Evolutionary conservation across 1,284 basidiomycete species (phyloP).

Genomic region (Takashimella koratensis): DNA sequence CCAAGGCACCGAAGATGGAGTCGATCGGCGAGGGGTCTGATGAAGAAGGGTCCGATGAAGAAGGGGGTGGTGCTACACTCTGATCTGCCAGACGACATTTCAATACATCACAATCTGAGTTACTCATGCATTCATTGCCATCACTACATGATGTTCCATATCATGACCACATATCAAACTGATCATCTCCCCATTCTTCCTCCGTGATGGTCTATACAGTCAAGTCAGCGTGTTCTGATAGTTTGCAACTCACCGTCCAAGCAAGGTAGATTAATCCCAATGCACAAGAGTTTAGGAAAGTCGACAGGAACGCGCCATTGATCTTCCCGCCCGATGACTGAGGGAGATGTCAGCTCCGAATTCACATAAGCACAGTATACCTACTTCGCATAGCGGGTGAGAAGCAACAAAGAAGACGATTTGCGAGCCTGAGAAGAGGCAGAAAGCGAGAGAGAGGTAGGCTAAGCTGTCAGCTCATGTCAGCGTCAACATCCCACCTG

Average conservation of each 20-base stretch:
- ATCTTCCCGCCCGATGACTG: slow-evolving; percentile 63
- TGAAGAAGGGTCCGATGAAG: too few relatives aligned
- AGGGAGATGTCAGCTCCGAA: background rate
- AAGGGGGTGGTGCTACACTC: too few relatives aligned
- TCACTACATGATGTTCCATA: slow-evolving; percentile 7
- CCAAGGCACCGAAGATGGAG: too few relatives aligned
- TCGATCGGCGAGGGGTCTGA: too few relatives aligned
- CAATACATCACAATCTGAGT: too few relatives aligned
- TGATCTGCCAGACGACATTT: too few relatives aligned
- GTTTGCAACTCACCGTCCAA: slow-evolving; percentile 73
- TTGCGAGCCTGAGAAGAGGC: slow-evolving; percentile 69
- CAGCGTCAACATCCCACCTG: slow-evolving; percentile 32
- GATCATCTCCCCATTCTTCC: slow-evolving; percentile 38
- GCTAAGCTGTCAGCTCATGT: slow-evolving; percentile 18
- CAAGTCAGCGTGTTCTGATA: too few relatives aligned
- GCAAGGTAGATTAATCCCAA: slow-evolving; percentile 67
- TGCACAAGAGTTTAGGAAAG: slow-evolving; percentile 58
- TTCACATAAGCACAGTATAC: slow-evolving; percentile 27
- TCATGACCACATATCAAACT: slow-evolving; percentile 9
- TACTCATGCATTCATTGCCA: slow-evolving; percentile 1
- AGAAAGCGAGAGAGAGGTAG: slow-evolving; percentile 62
- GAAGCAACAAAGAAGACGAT: slow-evolving; percentile 72
- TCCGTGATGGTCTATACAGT: slow-evolving; percentile 40
- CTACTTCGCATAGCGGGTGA: slow-evolving; percentile 68
- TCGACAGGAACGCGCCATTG: slow-evolving; percentile 77